Evolutionary conservation across 306 rosid genomes (phyloP).

Genomic region (Luffa aegyptiaca): DNA sequence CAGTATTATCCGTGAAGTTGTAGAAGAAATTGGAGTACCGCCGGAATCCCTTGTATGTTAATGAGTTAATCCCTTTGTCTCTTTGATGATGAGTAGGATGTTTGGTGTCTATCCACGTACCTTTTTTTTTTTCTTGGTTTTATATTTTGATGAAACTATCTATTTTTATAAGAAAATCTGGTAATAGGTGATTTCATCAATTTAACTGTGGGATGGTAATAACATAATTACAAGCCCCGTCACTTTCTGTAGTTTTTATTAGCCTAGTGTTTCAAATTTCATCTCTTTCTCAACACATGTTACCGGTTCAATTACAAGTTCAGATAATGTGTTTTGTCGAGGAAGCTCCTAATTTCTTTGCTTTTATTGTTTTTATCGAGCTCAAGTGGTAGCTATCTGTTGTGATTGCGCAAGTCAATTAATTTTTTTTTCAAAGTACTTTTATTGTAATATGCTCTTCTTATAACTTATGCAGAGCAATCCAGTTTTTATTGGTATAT

Average conservation of each 20-base stretch:
- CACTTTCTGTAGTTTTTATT: not conserved
- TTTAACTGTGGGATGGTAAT: not conserved
- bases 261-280: not conserved
- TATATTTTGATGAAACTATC: not conserved
- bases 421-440: not conserved
- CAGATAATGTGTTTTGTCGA: not conserved
- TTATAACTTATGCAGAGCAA: constrained; percentile 34
- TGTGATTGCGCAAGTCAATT: not conserved
- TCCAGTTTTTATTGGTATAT: constrained; percentile 65
- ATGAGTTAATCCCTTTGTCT: constrained; percentile 21
- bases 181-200: not conserved
- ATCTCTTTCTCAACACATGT: not conserved
- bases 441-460: constrained; percentile 16
- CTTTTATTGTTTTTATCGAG: not conserved
- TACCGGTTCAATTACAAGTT: not conserved
- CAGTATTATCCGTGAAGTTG: constrained; percentile 85
- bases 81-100: not conserved
- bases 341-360: not conserved
- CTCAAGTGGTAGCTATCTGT: not conserved
- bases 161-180: not conserved
- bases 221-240: not conserved
- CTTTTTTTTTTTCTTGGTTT: not conserved
- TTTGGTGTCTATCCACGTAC: not conserved
- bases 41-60: constrained; percentile 64
- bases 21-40: constrained; percentile 95